Evolutionary conservation across 2,329 filamentous ascomycete species (phyloP).

Genomic region (Colletotrichum higginsianum): DNA sequence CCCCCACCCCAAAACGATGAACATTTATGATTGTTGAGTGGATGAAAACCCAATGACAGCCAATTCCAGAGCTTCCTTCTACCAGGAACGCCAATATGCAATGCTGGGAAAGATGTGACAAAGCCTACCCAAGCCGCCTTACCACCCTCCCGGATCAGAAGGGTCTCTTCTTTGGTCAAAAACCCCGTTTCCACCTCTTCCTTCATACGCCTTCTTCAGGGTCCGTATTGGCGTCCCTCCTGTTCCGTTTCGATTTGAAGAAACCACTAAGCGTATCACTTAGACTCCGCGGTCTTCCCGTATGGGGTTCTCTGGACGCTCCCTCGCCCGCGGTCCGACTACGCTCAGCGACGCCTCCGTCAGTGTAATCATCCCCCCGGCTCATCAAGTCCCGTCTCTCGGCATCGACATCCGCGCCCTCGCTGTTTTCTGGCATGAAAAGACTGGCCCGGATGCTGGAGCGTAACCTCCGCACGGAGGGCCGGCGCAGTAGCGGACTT

Average conservation of each 20-base stretch:
- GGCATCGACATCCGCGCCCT: constrained; percentile 46
- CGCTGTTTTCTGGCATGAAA: constrained; percentile 65
- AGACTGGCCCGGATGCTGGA: constrained; percentile 68
- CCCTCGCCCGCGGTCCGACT: constrained; percentile 37
- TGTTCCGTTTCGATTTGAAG: constrained; percentile 55
- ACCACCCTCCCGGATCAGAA: neutral
- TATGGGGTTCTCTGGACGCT: constrained; percentile 36
- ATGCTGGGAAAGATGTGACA: constrained; percentile 31
- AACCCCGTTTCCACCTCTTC: neutral
- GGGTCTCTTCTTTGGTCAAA: neutral
- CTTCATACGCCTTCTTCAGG: constrained; percentile 34
- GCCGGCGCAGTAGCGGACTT: constrained; percentile 55
- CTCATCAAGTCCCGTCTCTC: constrained; percentile 32
- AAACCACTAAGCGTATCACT: constrained; percentile 60
- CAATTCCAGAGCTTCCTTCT: constrained; percentile 19
- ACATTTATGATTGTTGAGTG: constrained; percentile 15
- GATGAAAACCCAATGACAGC: constrained; percentile 19
- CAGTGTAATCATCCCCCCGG: constrained; percentile 1
- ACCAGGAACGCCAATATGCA: constrained; percentile 42
- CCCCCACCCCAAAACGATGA: constrained; percentile 14
- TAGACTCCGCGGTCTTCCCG: constrained; percentile 56
- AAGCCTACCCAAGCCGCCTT: constrained; percentile 12
- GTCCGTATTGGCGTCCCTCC: constrained; percentile 44
- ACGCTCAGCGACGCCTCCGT: constrained; percentile 26
- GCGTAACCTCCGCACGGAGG: constrained; percentile 63